Conservation (phyloP, 2,329 filamentous ascomycete genomes). For the Microascus cirrosus region DNA sequence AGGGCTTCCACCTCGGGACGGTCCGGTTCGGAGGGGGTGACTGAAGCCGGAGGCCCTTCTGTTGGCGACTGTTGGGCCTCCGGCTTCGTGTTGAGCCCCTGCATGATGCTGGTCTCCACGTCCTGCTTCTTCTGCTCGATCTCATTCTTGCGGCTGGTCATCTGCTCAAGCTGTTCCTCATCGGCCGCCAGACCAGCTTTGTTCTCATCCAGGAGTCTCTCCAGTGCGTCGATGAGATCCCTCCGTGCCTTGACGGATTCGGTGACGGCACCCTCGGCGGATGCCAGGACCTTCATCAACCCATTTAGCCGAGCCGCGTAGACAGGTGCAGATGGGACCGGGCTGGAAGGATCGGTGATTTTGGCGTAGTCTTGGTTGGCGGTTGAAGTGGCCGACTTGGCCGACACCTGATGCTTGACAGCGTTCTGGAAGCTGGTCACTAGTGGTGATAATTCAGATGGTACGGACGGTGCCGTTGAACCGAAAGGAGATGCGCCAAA, state of each 20-base stretch:
- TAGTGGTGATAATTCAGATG: conserved; percentile 67
- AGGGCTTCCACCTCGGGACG: conserved; percentile 77
- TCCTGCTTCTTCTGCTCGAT: conserved; percentile 78
- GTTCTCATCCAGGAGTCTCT: conserved; percentile 70
- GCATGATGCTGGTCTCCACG: conserved; percentile 86
- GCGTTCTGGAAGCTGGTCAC: conserved; percentile 62
- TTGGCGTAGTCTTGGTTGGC: conserved; percentile 80
- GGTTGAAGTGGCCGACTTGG: conserved; percentile 54
- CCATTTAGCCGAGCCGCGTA: conserved; percentile 83
- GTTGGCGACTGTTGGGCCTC: conserved; percentile 37
- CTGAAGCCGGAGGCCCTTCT: conserved; percentile 28
- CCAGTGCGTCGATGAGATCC: conserved; percentile 66
- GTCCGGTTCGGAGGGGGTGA: conserved; percentile 46
- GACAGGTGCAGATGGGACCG: conserved; percentile 72
- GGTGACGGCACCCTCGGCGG: conserved; percentile 77
- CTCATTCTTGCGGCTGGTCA: conserved; percentile 55
- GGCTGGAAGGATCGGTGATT: conserved; percentile 58
- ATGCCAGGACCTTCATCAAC: conserved; percentile 79
- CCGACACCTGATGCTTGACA: conserved; percentile 58
- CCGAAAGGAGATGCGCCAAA: conserved; percentile 44
- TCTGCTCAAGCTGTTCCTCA: conserved; percentile 49
- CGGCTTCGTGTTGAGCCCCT: conserved; percentile 56
- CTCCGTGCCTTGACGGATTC: conserved; percentile 81
- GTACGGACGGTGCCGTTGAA: conserved; percentile 50
- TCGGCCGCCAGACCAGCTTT: conserved; percentile 60